These are phyloP conservation scores for Claviceps maximensis DNA, from an alignment of 2,329 filamentous ascomycete genomes.

Conservation along the genomic window DNA sequence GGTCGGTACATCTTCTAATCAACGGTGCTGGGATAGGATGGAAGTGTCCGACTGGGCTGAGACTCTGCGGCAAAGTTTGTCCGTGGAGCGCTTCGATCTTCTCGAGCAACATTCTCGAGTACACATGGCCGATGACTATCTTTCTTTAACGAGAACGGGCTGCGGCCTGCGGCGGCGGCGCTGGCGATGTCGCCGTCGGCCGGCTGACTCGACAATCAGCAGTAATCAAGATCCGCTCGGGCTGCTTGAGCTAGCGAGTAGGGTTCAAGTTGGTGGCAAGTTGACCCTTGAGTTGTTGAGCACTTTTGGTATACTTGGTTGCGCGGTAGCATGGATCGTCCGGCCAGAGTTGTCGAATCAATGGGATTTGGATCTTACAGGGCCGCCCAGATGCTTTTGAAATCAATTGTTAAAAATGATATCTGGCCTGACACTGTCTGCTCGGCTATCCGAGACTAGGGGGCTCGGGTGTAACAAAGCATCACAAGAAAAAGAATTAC, in stretches of 20 bases:
- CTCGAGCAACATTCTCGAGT: conserved; percentile 2
- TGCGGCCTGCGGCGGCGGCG: background rate
- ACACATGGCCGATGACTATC: background rate
- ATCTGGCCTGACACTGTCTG: background rate
- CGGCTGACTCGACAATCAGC: background rate
- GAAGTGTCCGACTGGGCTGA: conserved; percentile 26
- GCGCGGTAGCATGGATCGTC: conserved; percentile 50
- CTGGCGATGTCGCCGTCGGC: background rate
- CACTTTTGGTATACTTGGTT: conserved; percentile 60
- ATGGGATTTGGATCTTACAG: conserved; percentile 6
- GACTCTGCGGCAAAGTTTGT: conserved; percentile 21
- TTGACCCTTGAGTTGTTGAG: conserved; percentile 61
- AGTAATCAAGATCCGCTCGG: conserved; percentile 64
- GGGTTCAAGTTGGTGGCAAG: conserved; percentile 51
- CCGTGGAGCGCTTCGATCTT: conserved; percentile 17
- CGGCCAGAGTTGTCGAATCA: conserved; percentile 12
- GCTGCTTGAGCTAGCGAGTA: conserved; percentile 54
- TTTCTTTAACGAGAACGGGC: conserved; percentile 6
- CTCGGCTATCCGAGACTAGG: background rate
- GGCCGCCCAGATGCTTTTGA: background rate
- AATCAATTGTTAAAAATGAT: background rate
- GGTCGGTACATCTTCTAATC: background rate
- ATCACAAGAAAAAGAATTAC: background rate
- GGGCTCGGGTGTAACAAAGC: background rate
- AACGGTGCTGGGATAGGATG: conserved; percentile 18